Conservation (phyloP, 1,284 basidiomycete genomes). For the Hemileia vastatrix region DNA sequence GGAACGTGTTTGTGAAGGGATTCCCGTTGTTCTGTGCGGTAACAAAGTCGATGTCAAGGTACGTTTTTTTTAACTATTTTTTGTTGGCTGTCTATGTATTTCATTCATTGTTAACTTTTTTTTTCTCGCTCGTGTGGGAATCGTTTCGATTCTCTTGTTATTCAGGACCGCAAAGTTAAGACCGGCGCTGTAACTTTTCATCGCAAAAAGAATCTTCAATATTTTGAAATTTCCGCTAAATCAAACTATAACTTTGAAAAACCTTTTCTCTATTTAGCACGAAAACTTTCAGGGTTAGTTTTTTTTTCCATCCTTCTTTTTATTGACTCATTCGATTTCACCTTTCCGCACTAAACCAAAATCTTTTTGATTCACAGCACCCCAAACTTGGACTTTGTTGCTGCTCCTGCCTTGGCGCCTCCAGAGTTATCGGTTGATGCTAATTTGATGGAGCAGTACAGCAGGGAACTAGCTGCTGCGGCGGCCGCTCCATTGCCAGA, state of each 20-base stretch:
- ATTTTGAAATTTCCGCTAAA: constrained; percentile 99
- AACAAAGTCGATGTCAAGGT: constrained; percentile 99
- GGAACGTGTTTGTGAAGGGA: constrained; percentile 98
- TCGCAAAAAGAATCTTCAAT: constrained; percentile 99
- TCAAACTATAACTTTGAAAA: constrained; percentile 99
- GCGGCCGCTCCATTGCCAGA: constrained; percentile 51
- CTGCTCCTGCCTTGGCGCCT: constrained; percentile 88
- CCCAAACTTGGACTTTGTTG: constrained; percentile 81
- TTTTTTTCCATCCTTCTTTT: background rate
- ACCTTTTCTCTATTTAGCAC: constrained; percentile 98
- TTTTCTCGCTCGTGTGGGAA: background rate
- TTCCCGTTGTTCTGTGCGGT: constrained; percentile 97
- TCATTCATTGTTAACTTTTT: background rate
- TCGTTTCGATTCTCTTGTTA: background rate
- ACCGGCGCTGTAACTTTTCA: constrained; percentile 98
- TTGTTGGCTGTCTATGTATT: background rate
- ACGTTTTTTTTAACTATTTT: constrained; percentile 29
- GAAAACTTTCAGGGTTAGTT: constrained; percentile 77
- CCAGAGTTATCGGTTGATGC: constrained; percentile 83
- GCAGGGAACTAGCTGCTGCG: constrained; percentile 59
- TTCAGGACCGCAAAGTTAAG: constrained; percentile 98
- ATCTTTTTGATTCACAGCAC: constrained; percentile 48
- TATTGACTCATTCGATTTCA: background rate
- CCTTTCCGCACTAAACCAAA: background rate
- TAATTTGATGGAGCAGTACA: constrained; percentile 71